These are phyloP conservation scores for Backusella circina DNA, from an alignment of 192 early-diverging fungal genomes.

Conservation along the genomic window DNA sequence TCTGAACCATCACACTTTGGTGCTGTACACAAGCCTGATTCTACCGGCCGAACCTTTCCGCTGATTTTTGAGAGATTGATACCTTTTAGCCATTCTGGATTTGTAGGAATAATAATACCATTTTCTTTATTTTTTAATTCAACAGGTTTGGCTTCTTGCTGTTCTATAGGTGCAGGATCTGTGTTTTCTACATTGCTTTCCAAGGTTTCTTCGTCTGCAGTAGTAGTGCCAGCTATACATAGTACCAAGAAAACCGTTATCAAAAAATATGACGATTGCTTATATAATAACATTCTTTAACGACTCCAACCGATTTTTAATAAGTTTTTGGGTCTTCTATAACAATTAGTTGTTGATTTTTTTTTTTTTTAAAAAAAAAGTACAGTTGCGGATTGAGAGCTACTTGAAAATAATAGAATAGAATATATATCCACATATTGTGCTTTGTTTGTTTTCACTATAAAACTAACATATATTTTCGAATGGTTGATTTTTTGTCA, in stretches of 20 bases:
- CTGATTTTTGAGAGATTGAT: background rate
- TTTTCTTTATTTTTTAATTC: background rate
- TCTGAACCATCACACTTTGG: slow-evolving; percentile 31
- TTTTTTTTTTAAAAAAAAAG: background rate
- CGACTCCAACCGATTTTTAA: background rate
- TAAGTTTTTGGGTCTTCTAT: background rate
- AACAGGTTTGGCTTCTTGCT: background rate
- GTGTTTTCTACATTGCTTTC: background rate
- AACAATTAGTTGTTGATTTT: background rate
- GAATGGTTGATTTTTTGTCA: background rate
- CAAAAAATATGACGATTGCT: background rate
- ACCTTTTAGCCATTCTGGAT: slow-evolving; percentile 3
- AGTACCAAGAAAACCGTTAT: background rate
- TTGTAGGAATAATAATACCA: background rate
- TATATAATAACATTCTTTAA: background rate
- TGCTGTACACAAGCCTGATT: slow-evolving; percentile 21
- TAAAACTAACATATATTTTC: background rate
- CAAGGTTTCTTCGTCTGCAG: background rate
- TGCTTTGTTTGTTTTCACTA: background rate
- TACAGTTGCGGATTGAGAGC: background rate
- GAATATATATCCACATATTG: background rate
- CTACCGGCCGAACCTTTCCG: slow-evolving; percentile 16
- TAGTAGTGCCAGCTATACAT: background rate
- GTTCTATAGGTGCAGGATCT: background rate
- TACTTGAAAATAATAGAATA: background rate